Conservation (phyloP, 2,329 filamentous ascomycete species). For the Microcera coccophila region DNA sequence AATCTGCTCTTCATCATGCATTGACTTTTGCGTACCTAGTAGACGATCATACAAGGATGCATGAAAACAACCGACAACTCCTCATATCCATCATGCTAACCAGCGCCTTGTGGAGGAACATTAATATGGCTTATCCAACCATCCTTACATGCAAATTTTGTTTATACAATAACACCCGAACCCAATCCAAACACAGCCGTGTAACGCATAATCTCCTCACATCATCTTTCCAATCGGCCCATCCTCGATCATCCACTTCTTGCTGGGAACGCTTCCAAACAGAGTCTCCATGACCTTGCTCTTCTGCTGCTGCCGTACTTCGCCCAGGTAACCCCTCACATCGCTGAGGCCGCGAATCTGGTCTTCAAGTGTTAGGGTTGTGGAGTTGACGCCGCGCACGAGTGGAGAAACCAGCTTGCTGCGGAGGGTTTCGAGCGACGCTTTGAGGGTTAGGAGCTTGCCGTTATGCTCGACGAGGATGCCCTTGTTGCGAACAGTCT, state of each 20-base stretch:
- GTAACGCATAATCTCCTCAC: constrained; percentile 1
- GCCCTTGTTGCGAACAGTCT: constrained; percentile 82
- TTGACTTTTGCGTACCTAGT: too few relatives aligned
- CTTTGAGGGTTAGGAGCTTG: constrained; percentile 76
- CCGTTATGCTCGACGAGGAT: constrained; percentile 83
- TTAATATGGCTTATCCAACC: too few relatives aligned
- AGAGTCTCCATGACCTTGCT: constrained; percentile 76
- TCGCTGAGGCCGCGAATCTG: constrained; percentile 81
- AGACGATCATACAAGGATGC: too few relatives aligned
- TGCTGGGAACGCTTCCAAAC: constrained; percentile 51
- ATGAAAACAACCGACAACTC: too few relatives aligned
- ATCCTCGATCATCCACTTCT: constrained; percentile 33
- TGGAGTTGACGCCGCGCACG: constrained; percentile 64
- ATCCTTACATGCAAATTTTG: constrained; percentile 1
- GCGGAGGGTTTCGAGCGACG: constrained; percentile 79
- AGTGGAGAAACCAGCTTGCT: constrained; percentile 81
- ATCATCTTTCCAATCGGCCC: constrained; percentile 18
- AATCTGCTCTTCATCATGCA: too few relatives aligned
- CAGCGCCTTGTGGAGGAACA: not conserved
- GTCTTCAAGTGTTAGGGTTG: constrained; percentile 72
- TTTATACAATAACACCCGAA: not conserved
- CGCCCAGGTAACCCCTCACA: constrained; percentile 73
- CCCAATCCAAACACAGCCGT: not conserved
- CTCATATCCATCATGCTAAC: not conserved
- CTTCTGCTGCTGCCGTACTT: constrained; percentile 75